Evolutionary conservation across 306 rosid genomes (phyloP).

Genomic region (Quercus agrifolia): DNA sequence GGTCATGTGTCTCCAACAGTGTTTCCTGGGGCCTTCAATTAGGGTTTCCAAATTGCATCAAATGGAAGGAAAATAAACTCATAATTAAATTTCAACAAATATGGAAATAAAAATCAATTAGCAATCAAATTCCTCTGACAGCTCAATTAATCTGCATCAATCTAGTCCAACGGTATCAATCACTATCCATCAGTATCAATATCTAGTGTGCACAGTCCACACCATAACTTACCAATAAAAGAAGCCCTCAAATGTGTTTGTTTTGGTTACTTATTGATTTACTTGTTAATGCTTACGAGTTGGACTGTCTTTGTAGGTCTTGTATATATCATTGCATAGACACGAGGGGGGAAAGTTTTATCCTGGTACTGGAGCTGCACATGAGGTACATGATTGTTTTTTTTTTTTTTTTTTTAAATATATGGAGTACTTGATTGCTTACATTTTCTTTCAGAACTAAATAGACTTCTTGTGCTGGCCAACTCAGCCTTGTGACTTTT

Average conservation of each 20-base stretch:
- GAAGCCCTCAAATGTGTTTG: not conserved
- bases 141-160: too few relatives aligned
- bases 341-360: conserved; percentile 87
- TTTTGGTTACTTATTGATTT: not conserved
- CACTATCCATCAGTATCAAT: too few relatives aligned
- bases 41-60: too few relatives aligned
- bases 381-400: conserved; percentile 62
- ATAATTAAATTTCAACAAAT: too few relatives aligned
- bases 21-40: too few relatives aligned
- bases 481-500: conserved; percentile 42
- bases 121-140: too few relatives aligned
- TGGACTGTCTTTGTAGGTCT: conserved; percentile 49
- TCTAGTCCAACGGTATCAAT: too few relatives aligned
- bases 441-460: conserved; percentile 22
- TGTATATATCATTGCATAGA: conserved; percentile 93
- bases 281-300: conserved; percentile 25
- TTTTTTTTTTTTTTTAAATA: not conserved
- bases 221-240: too few relatives aligned
- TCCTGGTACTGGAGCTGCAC: conserved; percentile 98
- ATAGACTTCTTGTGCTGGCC: conserved; percentile 48
- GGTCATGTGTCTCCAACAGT: too few relatives aligned
- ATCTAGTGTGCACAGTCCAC: too few relatives aligned
- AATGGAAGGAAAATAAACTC: too few relatives aligned
- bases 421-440: conserved; percentile 63
- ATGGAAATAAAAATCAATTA: too few relatives aligned